Conservation (phyloP, 139 green algal genomes). For the Picochlorum sp. region DNA sequence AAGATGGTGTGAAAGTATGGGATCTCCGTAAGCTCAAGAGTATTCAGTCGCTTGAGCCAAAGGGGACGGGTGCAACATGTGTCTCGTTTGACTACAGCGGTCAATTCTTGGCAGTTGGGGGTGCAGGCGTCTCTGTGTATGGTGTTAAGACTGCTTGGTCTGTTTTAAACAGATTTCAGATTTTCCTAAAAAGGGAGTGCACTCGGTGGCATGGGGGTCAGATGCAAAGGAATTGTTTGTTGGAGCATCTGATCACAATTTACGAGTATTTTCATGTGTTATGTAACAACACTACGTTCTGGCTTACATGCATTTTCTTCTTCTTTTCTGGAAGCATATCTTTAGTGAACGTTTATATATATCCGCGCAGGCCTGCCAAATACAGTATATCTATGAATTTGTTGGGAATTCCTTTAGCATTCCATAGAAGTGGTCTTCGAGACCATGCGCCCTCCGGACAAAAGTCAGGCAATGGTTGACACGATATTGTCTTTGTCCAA, state of each 20-base stretch:
- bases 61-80: constrained; percentile 29
- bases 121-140: constrained; percentile 57
- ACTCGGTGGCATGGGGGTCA: constrained; percentile 47
- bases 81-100: constrained; percentile 70
- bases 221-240: constrained; percentile 63
- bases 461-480: not conserved
- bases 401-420: not conserved
- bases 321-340: no score
- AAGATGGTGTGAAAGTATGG: constrained; percentile 90
- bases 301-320: no score
- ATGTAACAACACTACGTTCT: no score
- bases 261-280: constrained; percentile 32
- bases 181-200: constrained; percentile 64
- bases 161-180: constrained; percentile 49
- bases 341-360: no score
- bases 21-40: constrained; percentile 94
- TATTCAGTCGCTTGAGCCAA: constrained; percentile 54
- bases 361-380: no score
- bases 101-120: constrained; percentile 76
- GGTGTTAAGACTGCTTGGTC: constrained; percentile 70
- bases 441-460: not conserved
- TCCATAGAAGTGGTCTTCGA: not conserved
- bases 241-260: constrained; percentile 75
- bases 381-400: not conserved
- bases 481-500: not conserved